Conservation (phyloP, 192 early-diverging fungal species). For the Dimargaris xerosporica region DNA sequence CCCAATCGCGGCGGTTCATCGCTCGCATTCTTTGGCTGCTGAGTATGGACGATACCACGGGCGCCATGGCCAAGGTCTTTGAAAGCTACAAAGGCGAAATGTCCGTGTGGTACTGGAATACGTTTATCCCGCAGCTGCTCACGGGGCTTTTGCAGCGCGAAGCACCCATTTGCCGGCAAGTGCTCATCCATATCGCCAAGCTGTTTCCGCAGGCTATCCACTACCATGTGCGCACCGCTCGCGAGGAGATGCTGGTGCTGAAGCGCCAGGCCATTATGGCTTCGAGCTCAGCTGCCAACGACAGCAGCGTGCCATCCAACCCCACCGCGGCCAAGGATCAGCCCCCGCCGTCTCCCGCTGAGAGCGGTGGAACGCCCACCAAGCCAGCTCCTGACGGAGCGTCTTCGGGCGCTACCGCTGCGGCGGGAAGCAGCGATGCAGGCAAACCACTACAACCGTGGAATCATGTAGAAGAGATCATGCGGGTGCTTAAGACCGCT, state of each 20-base stretch:
- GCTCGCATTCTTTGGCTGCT: slow-evolving; percentile 91
- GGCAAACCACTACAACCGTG: slow-evolving; percentile 45
- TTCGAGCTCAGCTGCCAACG: not conserved
- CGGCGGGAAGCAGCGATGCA: slow-evolving; percentile 16
- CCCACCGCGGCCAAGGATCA: slow-evolving; percentile 3
- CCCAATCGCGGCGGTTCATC: slow-evolving; percentile 77
- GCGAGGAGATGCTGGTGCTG: slow-evolving; percentile 65
- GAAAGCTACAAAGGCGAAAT: slow-evolving; percentile 82
- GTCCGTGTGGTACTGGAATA: slow-evolving; percentile 96
- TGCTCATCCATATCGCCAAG: slow-evolving; percentile 90
- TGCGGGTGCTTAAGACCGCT: slow-evolving; percentile 85
- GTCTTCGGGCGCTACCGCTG: slow-evolving; percentile 9
- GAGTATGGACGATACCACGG: slow-evolving; percentile 65
- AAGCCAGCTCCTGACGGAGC: slow-evolving; percentile 10
- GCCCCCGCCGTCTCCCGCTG: slow-evolving; percentile 8
- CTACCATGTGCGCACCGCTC: slow-evolving; percentile 83
- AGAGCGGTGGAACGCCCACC: slow-evolving; percentile 21
- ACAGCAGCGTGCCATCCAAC: slow-evolving; percentile 1
- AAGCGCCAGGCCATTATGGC: slow-evolving; percentile 19
- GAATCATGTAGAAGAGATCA: slow-evolving; percentile 88
- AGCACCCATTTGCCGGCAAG: slow-evolving; percentile 39
- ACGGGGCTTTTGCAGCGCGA: slow-evolving; percentile 64
- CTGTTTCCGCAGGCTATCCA: slow-evolving; percentile 74
- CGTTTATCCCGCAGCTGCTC: slow-evolving; percentile 92
- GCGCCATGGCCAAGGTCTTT: slow-evolving; percentile 61